Evolutionary conservation across 192 early-diverging fungal species (phyloP).

Genomic region (Blastocladiella britannica): DNA sequence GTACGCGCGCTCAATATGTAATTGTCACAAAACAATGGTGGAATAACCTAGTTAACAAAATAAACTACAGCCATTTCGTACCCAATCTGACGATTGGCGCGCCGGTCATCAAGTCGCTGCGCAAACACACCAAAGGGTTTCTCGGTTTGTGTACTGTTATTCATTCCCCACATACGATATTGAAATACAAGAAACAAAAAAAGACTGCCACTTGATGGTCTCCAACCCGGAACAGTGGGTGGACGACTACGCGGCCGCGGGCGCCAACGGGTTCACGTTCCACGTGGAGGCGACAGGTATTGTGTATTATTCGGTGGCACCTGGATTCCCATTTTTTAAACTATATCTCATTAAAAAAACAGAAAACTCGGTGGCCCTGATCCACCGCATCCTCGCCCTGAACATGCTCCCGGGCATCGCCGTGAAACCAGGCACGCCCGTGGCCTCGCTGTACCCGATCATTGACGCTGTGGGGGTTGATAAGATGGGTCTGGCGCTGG

Average conservation of each 20-base stretch:
- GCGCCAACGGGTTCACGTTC: conserved; percentile 70
- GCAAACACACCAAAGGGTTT: conserved; percentile 74
- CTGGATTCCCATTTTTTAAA: no score
- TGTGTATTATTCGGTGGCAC: no score
- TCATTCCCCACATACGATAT: conserved; percentile 1
- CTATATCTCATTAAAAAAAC: no score
- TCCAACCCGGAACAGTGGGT: conserved; percentile 55
- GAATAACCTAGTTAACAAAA: no score
- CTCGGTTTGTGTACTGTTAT: conserved; percentile 29
- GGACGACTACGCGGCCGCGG: conserved; percentile 77
- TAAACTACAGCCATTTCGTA: conserved; percentile 79
- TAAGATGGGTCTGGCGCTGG: conserved; percentile 41
- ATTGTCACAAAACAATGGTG: no score
- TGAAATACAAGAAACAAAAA: neutral
- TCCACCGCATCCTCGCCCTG: conserved; percentile 51
- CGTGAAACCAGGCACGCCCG: conserved; percentile 71
- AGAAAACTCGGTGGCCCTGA: conserved; percentile 46
- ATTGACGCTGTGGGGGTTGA: conserved; percentile 48
- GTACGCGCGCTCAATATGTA: conserved; percentile 32
- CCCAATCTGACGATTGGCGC: conserved; percentile 90
- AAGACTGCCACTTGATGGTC: conserved; percentile 56
- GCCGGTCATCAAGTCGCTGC: conserved; percentile 67
- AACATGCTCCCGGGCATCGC: conserved; percentile 89
- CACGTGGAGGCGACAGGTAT: conserved; percentile 71
- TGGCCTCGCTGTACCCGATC: conserved; percentile 29